Base-by-base conservation (phyloP, 2,329 filamentous ascomycete genomes). In the Dryadomyces quercivorus region DNA sequence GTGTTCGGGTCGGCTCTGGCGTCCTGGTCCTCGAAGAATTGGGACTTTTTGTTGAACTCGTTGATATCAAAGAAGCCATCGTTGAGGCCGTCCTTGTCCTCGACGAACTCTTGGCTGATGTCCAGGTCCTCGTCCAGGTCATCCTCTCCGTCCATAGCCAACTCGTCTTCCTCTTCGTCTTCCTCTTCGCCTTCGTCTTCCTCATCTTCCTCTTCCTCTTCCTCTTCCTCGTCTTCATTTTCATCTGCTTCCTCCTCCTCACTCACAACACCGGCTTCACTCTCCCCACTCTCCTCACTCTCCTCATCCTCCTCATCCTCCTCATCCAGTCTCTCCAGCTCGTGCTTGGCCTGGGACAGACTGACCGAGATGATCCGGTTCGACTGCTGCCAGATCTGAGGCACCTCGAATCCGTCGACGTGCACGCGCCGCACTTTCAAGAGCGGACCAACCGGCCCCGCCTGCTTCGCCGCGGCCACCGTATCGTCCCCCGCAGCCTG, bases 21-120 rank as follows among this genome's bases (percentile, higher is more conserved):
- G 66, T 97, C 92, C 67, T 90, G 86, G 59, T 88, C 82, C 68
- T 98, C 93, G 50, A 96, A 82, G 65, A 85, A 86, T 63, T 95
- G 88, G 2, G 90, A 88, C 65, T 94, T 88, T 66, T 85, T 88
- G 75, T 98, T 98, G 78, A 98, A 98, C 57, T 94, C 84, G 63
- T 97, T 91, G 63, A 98, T 92, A 16, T 89, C 95, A 72, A 98
- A 98, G 72, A 98, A 98, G 5, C 90, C 92, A 65, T 98, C 93
- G 64, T 98, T 97, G 36, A 98, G 80, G 7, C 90, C 89, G 64
- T 93, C 77, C 4, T 83, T 82, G 63, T 97, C 90, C 61, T 84
- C 75, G 9, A 82, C 72, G 57, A 85, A 84, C 43, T 79, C 77
- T 50, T 77, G 76, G 5, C 72, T 67, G 47, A 74, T 70, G 20